Percentiles rank a stretch among this genome's conserved stretches.
Conservation (phyloP, 352 stramenopile genomes). For the Phytophthora ohioensis region DNA sequence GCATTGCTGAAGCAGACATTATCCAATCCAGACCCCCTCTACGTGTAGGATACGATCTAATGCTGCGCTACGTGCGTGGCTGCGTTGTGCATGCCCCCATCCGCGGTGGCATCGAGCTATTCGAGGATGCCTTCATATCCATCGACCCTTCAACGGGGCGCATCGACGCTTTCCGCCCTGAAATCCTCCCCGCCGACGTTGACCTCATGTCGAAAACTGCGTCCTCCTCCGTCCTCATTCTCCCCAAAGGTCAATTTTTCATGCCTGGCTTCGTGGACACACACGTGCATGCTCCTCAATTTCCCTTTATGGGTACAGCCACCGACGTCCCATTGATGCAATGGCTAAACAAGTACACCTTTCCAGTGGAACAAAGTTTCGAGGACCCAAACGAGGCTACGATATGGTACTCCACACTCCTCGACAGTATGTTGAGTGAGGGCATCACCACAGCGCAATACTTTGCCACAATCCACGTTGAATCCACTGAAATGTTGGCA, state of each 20-base stretch:
- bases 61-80: conserved; percentile 46
- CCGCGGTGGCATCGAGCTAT: conserved; percentile 48
- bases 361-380: conserved; percentile 86
- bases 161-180: conserved; percentile 51
- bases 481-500: conserved; percentile 78
- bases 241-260: conserved; percentile 65
- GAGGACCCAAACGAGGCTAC: conserved; percentile 55
- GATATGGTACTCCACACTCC: conserved; percentile 75
- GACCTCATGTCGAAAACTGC: conserved; percentile 15
- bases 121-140: conserved; percentile 55
- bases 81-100: conserved; percentile 53
- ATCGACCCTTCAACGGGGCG: conserved; percentile 44
- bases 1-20: no score
- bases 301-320: conserved; percentile 88
- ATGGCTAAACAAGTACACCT: conserved; percentile 93
- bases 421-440: conserved; percentile 75
- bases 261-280: conserved; percentile 92
- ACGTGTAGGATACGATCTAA: not conserved
- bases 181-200: conserved; percentile 39
- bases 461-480: conserved; percentile 90
- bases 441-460: conserved; percentile 93
- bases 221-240: conserved; percentile 19
- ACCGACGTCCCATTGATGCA: conserved; percentile 92
- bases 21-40: no score
- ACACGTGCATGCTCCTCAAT: conserved; percentile 94